Conservation (phyloP, 768 basidiomycete genomes). For the Calocera cornea region DNA sequence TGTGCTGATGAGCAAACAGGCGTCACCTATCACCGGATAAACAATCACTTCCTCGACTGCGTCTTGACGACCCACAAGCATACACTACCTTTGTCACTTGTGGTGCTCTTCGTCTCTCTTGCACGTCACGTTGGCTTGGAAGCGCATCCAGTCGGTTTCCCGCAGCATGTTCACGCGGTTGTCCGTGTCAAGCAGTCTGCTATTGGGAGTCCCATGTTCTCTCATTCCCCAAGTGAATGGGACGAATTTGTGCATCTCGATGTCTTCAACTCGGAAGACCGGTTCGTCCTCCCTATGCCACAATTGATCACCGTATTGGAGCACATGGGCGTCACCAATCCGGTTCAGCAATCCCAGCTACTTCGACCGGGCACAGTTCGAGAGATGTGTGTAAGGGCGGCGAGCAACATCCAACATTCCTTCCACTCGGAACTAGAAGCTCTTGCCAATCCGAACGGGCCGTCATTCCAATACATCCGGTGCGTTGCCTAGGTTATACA, state of each 20-base stretch:
- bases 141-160: background rate
- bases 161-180: background rate
- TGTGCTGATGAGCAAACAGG: no score
- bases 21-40: background rate
- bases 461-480: background rate
- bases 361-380: background rate
- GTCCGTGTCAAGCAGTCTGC: background rate
- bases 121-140: background rate
- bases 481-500: background rate
- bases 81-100: background rate
- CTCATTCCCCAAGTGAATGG: background rate
- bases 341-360: background rate
- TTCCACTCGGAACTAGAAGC: background rate
- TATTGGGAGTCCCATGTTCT: background rate
- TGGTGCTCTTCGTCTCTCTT: background rate
- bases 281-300: background rate
- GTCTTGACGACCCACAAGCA: background rate
- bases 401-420: constrained; percentile 3
- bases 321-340: background rate
- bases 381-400: background rate
- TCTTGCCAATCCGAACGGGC: background rate
- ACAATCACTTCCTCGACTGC: constrained; percentile 3
- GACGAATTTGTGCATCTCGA: background rate
- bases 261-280: background rate
- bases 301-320: background rate